Percentiles rank a stretch among this genome's conserved stretches.
These are phyloP conservation scores for Pseudozyma tsukubaensis DNA, from an alignment of 1,284 basidiomycete genomes.

Conservation along the genomic window DNA sequence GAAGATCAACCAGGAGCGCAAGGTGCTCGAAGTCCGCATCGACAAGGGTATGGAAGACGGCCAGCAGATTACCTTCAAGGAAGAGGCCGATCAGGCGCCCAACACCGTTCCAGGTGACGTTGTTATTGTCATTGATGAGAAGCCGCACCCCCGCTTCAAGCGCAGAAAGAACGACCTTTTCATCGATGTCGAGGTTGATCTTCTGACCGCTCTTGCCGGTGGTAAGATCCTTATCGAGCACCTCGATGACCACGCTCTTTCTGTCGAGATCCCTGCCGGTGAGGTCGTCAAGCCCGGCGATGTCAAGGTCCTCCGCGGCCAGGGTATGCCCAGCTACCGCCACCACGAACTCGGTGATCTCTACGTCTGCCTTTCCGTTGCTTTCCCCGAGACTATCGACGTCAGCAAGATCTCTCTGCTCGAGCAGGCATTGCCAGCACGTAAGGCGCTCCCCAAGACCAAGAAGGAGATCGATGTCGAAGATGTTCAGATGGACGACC, in stretches of 20 bases:
- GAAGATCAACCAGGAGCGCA: constrained; percentile 94
- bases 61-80: constrained; percentile 92
- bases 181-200: constrained; percentile 87
- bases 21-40: constrained; percentile 97
- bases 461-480: constrained; percentile 79
- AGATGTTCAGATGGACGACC: constrained; percentile 86
- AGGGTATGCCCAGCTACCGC: constrained; percentile 98
- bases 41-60: constrained; percentile 99
- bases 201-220: constrained; percentile 92
- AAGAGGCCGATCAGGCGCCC: constrained; percentile 96
- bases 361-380: constrained; percentile 86
- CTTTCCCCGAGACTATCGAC: constrained; percentile 88
- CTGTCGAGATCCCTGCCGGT: constrained; percentile 83
- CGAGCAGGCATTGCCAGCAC: constrained; percentile 86
- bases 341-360: constrained; percentile 97
- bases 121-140: constrained; percentile 96
- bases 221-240: constrained; percentile 92
- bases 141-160: constrained; percentile 89
- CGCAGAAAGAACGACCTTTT: constrained; percentile 92
- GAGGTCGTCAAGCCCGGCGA: constrained; percentile 93
- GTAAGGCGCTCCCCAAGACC: constrained; percentile 77
- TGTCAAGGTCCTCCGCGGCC: constrained; percentile 89
- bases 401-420: constrained; percentile 78
- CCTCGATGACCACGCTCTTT: constrained; percentile 88
- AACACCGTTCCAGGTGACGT: constrained; percentile 92